Conservation (phyloP, 1,139 yeast genomes). For the Pichia cactophila region DNA sequence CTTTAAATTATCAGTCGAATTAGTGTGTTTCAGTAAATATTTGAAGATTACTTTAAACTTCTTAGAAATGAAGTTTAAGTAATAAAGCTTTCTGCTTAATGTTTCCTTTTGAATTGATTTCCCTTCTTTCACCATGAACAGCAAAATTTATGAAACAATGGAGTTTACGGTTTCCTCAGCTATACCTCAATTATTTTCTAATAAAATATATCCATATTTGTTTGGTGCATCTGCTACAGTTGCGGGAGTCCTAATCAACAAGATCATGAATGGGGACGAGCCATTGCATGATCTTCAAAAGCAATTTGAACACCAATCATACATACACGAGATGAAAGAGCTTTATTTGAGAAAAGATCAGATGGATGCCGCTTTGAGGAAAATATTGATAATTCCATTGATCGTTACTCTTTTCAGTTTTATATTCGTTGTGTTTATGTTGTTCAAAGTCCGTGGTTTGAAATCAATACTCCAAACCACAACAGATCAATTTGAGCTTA, state of each 20-base stretch:
- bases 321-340: slow-evolving; percentile 7
- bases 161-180: background rate
- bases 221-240: slow-evolving; percentile 8
- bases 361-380: background rate
- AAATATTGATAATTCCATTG: background rate
- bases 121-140: background rate
- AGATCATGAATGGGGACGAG: slow-evolving; percentile 3
- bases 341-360: slow-evolving; percentile 7
- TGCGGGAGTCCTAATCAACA: slow-evolving; percentile 3
- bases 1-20: background rate
- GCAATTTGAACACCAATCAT: slow-evolving; percentile 7
- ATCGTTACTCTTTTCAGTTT: background rate
- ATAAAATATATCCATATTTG: slow-evolving; percentile 2
- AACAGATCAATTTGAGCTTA: background rate
- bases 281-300: slow-evolving; percentile 7
- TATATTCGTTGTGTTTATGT: background rate
- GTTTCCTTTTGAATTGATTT: background rate
- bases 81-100: background rate
- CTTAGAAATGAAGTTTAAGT: background rate
- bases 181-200: background rate
- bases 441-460: background rate
- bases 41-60: too few relatives aligned
- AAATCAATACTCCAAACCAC: background rate
- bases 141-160: background rate
- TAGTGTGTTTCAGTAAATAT: background rate